Base-by-base conservation (phyloP, 2,329 filamentous ascomycete species). In the Knufia fluminis region DNA sequence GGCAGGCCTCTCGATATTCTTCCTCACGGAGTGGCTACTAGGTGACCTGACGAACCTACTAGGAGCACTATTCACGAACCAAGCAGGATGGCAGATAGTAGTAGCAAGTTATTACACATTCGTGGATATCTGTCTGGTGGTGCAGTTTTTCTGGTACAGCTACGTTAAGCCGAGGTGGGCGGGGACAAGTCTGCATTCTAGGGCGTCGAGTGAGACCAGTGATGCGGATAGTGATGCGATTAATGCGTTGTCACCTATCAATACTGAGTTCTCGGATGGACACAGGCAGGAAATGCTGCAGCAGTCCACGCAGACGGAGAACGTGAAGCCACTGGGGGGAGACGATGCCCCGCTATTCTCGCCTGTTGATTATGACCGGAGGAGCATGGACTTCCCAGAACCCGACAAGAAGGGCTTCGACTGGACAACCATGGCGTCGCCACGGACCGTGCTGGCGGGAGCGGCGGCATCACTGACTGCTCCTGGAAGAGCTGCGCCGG, bases 101-200 rank as follows among this genome's bases (percentile, higher is more conserved):
- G 72, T 84, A 43, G 81, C 80, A 1, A 68, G 65, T 19, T 85
- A 85, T 64, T 85, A 85, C 60, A 79, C 82, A 44, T 75, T 76
- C 22, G 81, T 85, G 2, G 81, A 85, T 61, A 65, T 80, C 24
- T 72, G 76, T 31, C 67, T 85, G 23, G 78, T 82, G 6, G 66
- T 70, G 31, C 81, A 85, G 64, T 83, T 79, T 68, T 66, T 81
- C 32, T 84, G 80, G 78, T 85, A 84, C 59, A 78, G 79, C 45
- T 68, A 76, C 52, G 61, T 79, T 52, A 72, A 74, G 58, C 69
- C 75, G 48, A 72, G 70, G 41, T 63, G 71, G 49, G 68, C 71
- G 17, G 61, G 56, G 10, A 64, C 65, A 46, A 52, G 55, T 32
- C 52, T 57, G 23, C 48, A 57, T 48, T 58, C 59, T 16, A 51